Evolutionary conservation across 2,329 filamentous ascomycete genomes (phyloP), one percentile per base, ranked within the genome.

Genomic region (Hirsutella rhossiliensis): DNA sequence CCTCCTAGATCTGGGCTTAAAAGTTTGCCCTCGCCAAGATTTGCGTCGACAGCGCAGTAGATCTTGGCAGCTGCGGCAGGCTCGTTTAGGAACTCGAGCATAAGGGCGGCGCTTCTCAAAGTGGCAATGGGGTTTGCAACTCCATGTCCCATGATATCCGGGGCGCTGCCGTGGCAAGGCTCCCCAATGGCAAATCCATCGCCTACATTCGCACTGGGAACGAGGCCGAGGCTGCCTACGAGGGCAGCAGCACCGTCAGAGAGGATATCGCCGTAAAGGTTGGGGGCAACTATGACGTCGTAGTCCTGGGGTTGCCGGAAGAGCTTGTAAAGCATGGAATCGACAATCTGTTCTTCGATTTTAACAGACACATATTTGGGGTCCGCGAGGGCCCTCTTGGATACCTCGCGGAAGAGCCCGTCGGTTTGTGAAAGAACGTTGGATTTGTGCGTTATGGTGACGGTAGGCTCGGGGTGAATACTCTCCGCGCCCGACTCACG

Each of bases 251-350:
- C 90, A 52, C 88, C 90, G 64, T 98, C 92, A 2, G 88, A 95
- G 34, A 98, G 75, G 54, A 98, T 92, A 65, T 98, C 92, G 53
- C 92, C 92, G 68, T 98, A 97, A 48, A 98, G 76, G 69, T 97
- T 97, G 43, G 90, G 92, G 9, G 90, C 92, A 40, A 98, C 92
- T 55, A 98, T 94, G 53, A 97, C 90, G 63, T 98, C 92, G 78
- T 97, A 98, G 59, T 83, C 84, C 58, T 83, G 76, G 38, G 92
- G 92, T 67, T 97, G 87, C 49, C 90, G 87, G 80, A 97, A 97
- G 45, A 98, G 84, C 74, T 97, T 97, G 79, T 97, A 97, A 46
- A 97, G 88, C 92, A 98, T 98, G 49, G 84, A 90, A 68, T 98
- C 92, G 50, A 98, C 90, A 55, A 98, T 98, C 71, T 98, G 92